Conservation (phyloP, 441 rosid species). For the Gossypium aridum region DNA sequence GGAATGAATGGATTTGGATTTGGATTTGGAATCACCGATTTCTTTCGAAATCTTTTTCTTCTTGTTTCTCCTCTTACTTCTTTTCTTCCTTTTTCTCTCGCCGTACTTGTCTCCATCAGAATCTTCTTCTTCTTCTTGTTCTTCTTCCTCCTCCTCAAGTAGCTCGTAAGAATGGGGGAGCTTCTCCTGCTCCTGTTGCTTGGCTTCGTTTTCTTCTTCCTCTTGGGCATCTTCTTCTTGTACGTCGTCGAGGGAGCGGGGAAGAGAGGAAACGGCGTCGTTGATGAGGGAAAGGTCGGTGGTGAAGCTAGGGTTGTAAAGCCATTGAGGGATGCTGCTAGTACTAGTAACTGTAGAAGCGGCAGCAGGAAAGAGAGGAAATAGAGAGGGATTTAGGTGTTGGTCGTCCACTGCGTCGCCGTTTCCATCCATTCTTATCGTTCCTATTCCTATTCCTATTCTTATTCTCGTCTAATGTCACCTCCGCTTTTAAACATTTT, state of each 20-base stretch:
- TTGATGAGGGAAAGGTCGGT: constrained; percentile 53
- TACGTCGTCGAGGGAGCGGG: background rate
- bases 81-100: constrained; percentile 27
- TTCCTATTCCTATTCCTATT: no score
- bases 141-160: constrained; percentile 20
- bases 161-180: constrained; percentile 17
- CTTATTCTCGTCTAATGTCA: background rate
- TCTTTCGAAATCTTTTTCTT: constrained; percentile 29
- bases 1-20: constrained; percentile 45
- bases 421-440: background rate
- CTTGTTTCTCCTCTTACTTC: constrained; percentile 22
- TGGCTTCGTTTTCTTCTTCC: constrained; percentile 20
- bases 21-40: constrained; percentile 40
- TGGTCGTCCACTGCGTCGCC: constrained; percentile 19
- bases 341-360: constrained; percentile 13
- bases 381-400: constrained; percentile 24
- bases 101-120: constrained; percentile 25
- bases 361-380: constrained; percentile 39
- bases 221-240: constrained; percentile 22
- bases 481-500: background rate
- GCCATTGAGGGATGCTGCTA: constrained; percentile 47
- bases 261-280: constrained; percentile 41
- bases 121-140: constrained; percentile 5
- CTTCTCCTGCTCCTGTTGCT: constrained; percentile 8
- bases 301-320: constrained; percentile 78